Evolutionary conservation across 768 basidiomycete genomes (phyloP), one percentile per base, ranked within the genome.

Genomic region (Termitomyces sp.): DNA sequence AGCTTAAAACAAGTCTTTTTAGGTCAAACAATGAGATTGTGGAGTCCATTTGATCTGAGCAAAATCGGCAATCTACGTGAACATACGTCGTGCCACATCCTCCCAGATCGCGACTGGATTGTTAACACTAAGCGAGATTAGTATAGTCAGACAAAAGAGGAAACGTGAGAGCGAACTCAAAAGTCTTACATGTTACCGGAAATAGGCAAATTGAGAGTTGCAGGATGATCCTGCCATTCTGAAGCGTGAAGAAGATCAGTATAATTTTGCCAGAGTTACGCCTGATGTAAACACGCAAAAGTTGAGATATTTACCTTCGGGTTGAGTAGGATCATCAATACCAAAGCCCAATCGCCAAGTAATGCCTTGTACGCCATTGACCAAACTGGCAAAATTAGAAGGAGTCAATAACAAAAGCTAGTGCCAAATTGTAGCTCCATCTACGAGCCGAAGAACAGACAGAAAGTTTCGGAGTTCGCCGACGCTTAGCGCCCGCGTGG

Each of bases 321-420:
- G 84, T 67, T 79, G 69, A 16, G 68, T 63, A 5, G 80, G 73
- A 61, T 83, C 69, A 48, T 80, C 69, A 37, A 85, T 71, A 3
- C 84, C 84, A 65, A 82, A 84, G 3, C 77, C 84, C n/a, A 85
- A 73, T 56, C 85, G 70, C 82, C 83, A 86, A 31, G 85, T 85
- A 45, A 85, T 79, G 28, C 83, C 83, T 68, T 81, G 81, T n/a
- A 83, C 68, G 56, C 78, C 80, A 64, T 83, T 83, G 18, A 79
- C 79, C 60, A 79, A 56, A 61, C 82, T 83, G 46, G 45, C 56
- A 61, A 59, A 51, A 62, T 56, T 42, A 59, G 45, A 61, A 58
- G 37, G 55, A 56, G 49, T 59, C 26, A 36, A 22, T 34, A 44
- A 36, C 15, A 33, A 31, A 60, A 37, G 46, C 44, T 46, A 59